phyloP scores from a whole-genome alignment of 768 basidiomycete genomes.

The Lactarius akahatsu region DNA sequence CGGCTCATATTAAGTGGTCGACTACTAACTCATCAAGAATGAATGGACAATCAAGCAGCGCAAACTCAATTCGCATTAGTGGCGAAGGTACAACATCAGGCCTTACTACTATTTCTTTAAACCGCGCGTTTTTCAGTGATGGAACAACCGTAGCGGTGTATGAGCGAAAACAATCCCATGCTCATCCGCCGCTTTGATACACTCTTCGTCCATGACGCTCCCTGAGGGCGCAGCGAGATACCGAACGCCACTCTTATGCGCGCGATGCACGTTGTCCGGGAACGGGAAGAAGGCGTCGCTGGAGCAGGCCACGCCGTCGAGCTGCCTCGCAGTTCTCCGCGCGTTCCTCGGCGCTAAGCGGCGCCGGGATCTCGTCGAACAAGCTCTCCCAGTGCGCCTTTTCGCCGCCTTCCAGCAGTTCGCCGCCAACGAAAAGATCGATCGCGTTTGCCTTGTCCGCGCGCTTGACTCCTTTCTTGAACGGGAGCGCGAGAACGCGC shows the following conservation, averaged over 20 bases:
- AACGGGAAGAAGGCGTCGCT: slow-evolving; percentile 99
- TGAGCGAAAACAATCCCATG: slow-evolving; percentile 89
- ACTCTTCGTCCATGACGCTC: slow-evolving; percentile 96
- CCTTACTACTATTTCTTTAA: neutral
- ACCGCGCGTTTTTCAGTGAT: slow-evolving; percentile 52
- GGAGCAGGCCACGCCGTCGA: slow-evolving; percentile 88
- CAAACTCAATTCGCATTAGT: neutral
- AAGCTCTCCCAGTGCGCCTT: slow-evolving; percentile 86
- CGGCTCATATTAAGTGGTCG: neutral
- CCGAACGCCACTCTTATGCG: slow-evolving; percentile 85
- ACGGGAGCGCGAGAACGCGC: slow-evolving; percentile 86
- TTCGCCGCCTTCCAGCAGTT: slow-evolving; percentile 86
- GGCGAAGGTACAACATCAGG: slow-evolving; percentile 3
- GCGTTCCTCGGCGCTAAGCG: slow-evolving; percentile 68
- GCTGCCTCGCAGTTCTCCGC: slow-evolving; percentile 66
- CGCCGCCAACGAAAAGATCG: slow-evolving; percentile 91
- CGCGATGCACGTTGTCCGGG: slow-evolving; percentile 95
- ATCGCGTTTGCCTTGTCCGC: slow-evolving; percentile 99
- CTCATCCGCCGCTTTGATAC: slow-evolving; percentile 96
- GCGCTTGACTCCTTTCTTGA: slow-evolving; percentile 96
- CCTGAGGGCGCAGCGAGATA: slow-evolving; percentile 92
- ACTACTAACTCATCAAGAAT: neutral
- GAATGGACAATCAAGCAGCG: neutral
- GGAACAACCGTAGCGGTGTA: slow-evolving; percentile 85
- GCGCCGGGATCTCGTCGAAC: slow-evolving; percentile 70